Evolutionary conservation across 768 basidiomycete genomes (phyloP), one percentile per base, ranked within the genome.

Genomic region (Russula abietina): DNA sequence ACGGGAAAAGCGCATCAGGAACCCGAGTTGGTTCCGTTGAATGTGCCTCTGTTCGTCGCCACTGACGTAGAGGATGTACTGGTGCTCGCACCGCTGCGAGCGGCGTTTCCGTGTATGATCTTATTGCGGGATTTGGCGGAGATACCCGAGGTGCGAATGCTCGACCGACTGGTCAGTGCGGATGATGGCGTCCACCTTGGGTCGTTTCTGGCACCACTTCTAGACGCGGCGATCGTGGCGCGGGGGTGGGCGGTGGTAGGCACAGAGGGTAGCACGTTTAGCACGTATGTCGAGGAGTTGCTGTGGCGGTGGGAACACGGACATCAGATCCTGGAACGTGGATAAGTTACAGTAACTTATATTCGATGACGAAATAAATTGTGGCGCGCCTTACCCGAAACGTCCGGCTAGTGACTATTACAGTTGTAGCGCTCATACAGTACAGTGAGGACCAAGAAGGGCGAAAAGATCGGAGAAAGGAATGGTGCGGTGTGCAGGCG

Each of bases 191-290:
- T 81, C 30, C 68, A 57, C 36, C 70, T 90, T 66, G 76, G 69
- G 22, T 68, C 64, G 17, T 81, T 83, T 66, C 61, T 89, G 12
- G 68, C 81, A 24, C 87, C 89, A 2, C 81, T 90, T 61, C 67
- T 92, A 36, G 89, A 91, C 69, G 88, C 85, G 7, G 76, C 89
- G 75, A 80, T 93, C 33, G 81, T 83, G 17, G 81, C 82, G 3
- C 78, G 78, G 57, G 86, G 84, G 0, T 73, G 77, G 71, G 74
- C 69, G 17, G 79, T 89, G 33, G 81, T 86, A 0, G 88, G 87
- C 2, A 93, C 89, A 14, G 80, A 83, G 58, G 80, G 81, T 59
- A 91, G 88, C 68, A 91, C 91, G 33, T 92, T 90, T 67, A 88
- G 87, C 71, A 73, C 77, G 57, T 93, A 85, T 65, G 80, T 88